Evolutionary conservation across 495 filamentous ascomycete species (phyloP).

Genomic region (Tuber aestivum): DNA sequence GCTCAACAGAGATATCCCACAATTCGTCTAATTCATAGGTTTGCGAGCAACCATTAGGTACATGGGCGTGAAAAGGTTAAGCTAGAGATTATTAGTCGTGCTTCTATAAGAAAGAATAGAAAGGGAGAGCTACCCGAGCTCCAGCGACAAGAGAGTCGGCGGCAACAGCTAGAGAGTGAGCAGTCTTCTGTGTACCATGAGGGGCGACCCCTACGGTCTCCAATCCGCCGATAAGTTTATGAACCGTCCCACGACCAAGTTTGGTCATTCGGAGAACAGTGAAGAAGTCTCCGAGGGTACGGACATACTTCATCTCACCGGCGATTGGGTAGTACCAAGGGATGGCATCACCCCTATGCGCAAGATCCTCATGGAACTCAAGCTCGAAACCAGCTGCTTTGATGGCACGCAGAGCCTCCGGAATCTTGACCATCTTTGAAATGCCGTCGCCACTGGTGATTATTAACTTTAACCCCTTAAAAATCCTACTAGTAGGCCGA

Average conservation of each 20-base stretch:
- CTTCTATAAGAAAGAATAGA: background rate
- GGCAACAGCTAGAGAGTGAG: constrained; percentile 74
- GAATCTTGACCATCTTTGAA: constrained; percentile 93
- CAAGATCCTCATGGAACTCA: constrained; percentile 81
- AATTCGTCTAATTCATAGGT: constrained; percentile 49
- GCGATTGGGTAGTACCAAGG: constrained; percentile 94
- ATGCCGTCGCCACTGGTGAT: constrained; percentile 73
- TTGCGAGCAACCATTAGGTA: constrained; percentile 97
- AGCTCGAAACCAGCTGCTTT: constrained; percentile 84
- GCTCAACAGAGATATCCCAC: background rate
- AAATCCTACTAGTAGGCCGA: background rate
- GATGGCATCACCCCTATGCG: constrained; percentile 65
- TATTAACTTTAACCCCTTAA: background rate
- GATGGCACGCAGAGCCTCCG: constrained; percentile 77
- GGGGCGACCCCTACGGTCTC: constrained; percentile 74
- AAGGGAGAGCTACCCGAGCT: constrained; percentile 51
- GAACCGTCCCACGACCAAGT: constrained; percentile 66
- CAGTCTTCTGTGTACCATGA: constrained; percentile 87
- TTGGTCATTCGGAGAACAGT: constrained; percentile 89
- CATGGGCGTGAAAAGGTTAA: constrained; percentile 97
- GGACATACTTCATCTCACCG: constrained; percentile 70
- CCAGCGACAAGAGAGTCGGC: constrained; percentile 86
- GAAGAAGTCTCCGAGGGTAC: constrained; percentile 69
- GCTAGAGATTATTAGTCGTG: constrained; percentile 29
- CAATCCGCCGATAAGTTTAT: constrained; percentile 71